Conservation (phyloP, 495 filamentous ascomycete species). For the Aspergillus ostianus region DNA sequence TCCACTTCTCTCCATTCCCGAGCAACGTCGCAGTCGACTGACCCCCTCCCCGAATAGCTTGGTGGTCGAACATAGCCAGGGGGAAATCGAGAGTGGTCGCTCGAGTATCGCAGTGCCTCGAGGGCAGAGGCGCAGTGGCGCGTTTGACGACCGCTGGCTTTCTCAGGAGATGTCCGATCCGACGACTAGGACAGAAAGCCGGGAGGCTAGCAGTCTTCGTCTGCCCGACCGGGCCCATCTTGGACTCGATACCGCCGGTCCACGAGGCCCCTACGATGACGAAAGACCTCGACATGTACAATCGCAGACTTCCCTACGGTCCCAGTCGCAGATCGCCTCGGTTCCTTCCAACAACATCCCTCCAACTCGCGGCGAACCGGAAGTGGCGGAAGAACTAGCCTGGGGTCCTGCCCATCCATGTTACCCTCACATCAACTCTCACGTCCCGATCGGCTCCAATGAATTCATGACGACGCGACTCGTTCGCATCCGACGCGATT, state of each 20-base stretch:
- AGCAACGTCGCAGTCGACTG: constrained; percentile 58
- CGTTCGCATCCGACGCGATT: constrained; percentile 87
- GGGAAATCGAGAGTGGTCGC: constrained; percentile 54
- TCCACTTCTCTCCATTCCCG: constrained; percentile 67
- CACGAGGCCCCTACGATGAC: constrained; percentile 19
- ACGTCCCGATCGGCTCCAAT: constrained; percentile 73
- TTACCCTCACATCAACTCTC: constrained; percentile 89
- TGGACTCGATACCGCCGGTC: constrained; percentile 24
- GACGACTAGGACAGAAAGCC: constrained; percentile 32
- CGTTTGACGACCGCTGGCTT: constrained; percentile 32
- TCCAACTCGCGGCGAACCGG: constrained; percentile 50
- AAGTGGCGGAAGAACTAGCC: constrained; percentile 49
- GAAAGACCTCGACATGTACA: constrained; percentile 35
- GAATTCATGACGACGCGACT: constrained; percentile 78
- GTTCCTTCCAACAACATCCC: constrained; percentile 43
- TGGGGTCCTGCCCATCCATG: constrained; percentile 92
- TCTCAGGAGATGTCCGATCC: constrained; percentile 48
- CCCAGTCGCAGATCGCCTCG: constrained; percentile 41
- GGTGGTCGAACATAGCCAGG: constrained; percentile 61
- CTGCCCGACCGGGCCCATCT: constrained; percentile 35
- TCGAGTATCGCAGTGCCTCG: constrained; percentile 67
- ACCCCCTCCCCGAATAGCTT: constrained; percentile 57
- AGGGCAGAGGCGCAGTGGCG: constrained; percentile 44
- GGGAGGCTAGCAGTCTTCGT: constrained; percentile 30
- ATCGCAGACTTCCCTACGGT: constrained; percentile 42